Evolutionary conservation across 2,329 filamentous ascomycete species (phyloP), one percentile per base, ranked within the genome.

Genomic region (Clarireedia monteithiana): DNA sequence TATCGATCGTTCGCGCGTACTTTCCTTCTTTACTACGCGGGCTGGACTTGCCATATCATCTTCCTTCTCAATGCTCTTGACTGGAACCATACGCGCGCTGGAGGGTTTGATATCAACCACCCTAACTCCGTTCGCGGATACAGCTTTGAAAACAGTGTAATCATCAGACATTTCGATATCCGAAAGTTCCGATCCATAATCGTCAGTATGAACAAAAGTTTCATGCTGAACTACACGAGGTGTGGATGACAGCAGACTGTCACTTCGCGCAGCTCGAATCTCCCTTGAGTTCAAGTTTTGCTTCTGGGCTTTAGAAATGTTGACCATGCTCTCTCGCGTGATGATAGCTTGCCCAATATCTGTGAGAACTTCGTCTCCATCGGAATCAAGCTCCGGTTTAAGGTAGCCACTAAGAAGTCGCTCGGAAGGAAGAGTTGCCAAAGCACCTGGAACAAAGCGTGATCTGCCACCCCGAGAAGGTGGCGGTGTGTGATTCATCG

Each of bases 351-450:
- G 48, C 38, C 55, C 55, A 45, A 59, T 55, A n/a, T 42, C 42
- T 17, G 44, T 3, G 1, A 36, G 48, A 44, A 30, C 26, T 15
- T 55, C 58, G 30, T 58, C 46, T 7, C 58, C 50, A 45, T 36
- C 48, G 3, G 55, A 46, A 5, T 39, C 39, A n/a, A 53, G 59
- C 36, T 60, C 62, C 9, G 61, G 50, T 39, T 60, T 56, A 27
- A 64, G 51, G 44, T 71, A 72, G 9, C 66, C 65, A 55, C 70
- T 66, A 5, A 76, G 65, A 24, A 76, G 64, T 58, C 74, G 65
- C 60, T 77, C 75, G 2, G 74, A 77, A 1, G 73, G 75, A 30
- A 77, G 63, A 6, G 73, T 71, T 5, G 74, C 69, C 6, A 77
- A 64, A 51, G 68, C 69, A 9, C 73, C 73, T 0, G 74, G 73